These are phyloP conservation scores for Neocallimastix lanati DNA, from an alignment of 192 early-diverging fungal species.

Conservation along the genomic window DNA sequence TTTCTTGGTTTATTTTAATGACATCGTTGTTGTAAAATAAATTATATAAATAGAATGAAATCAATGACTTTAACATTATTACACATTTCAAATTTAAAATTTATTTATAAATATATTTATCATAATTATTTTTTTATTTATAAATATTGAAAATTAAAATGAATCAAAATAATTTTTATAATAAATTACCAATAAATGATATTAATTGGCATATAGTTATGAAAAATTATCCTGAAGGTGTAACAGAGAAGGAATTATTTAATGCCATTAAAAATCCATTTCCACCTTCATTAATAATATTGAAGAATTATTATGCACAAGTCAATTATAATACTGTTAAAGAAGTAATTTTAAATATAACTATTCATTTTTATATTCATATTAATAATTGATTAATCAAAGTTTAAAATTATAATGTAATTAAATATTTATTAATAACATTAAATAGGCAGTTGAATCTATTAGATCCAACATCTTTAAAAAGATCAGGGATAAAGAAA, in stretches of 20 bases:
- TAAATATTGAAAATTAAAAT: background rate
- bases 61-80: background rate
- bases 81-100: background rate
- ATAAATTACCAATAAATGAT: background rate
- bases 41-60: background rate
- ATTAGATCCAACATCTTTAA: background rate
- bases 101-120: background rate
- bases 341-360: background rate
- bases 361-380: too few relatives aligned
- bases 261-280: background rate
- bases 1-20: background rate
- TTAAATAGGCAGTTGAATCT: background rate
- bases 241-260: background rate
- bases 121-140: background rate
- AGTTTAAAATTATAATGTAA: too few relatives aligned
- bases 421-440: background rate
- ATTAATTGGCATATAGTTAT: background rate
- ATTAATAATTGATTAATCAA: too few relatives aligned
- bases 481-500: background rate
- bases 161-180: background rate
- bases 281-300: background rate
- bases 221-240: background rate
- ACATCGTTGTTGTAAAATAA: background rate
- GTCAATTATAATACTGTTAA: background rate
- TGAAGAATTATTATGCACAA: background rate